Base-by-base conservation (phyloP, 371 early-diverging fungal genomes). In the Nematocida ironsii region DNA sequence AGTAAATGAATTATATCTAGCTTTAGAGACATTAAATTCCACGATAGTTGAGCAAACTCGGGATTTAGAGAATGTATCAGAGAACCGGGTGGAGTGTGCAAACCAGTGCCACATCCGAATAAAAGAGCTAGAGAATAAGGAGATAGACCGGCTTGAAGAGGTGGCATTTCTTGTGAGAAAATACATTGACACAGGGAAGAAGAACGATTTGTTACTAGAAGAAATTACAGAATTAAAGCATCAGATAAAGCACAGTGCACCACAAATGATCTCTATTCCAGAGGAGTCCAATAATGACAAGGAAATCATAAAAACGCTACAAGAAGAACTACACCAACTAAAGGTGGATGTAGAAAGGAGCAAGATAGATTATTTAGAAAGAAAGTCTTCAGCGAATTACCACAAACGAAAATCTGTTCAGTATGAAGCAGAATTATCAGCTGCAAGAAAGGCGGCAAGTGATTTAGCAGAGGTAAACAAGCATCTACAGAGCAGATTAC, bases 381-480 rank as follows among this genome's bases (percentile, higher is more conserved):
- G 82, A 33, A 72, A 67, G 40, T 61, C 72, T 25, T 62, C 82
- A 1, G 62, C 82, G 57, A 61, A 71, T 39, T 72, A 72, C 67
- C 82, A 82, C 42, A 82, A 82, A 71, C 47, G 82, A 72, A 82
- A 82, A 39, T n/a, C 73, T 25, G 44, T 66, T 11, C 82, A 72
- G 48, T 50, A 58, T 18, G 73, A 82, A 58, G 60, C 82, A 39
- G 82, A 82, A 50, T 64, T 72, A 9, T 9, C 7, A 23, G 73
- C 62, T 5, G 39, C 33, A 1, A 72, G 25, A 45, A 82, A 82
- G 42, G 72, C 72, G 0, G 73, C 40, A 4, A 48, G 18, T 9
- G 64, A 72, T 42, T 45, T 82, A 60, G 73, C 72, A 42, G 39
- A 5, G 16, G 54, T 42, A 44, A 82, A 72, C 48, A n/a, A 20